These are phyloP conservation scores for Filobasidium uniguttulatum DNA, from an alignment of 1,284 basidiomycete genomes.

Conservation along the genomic window DNA sequence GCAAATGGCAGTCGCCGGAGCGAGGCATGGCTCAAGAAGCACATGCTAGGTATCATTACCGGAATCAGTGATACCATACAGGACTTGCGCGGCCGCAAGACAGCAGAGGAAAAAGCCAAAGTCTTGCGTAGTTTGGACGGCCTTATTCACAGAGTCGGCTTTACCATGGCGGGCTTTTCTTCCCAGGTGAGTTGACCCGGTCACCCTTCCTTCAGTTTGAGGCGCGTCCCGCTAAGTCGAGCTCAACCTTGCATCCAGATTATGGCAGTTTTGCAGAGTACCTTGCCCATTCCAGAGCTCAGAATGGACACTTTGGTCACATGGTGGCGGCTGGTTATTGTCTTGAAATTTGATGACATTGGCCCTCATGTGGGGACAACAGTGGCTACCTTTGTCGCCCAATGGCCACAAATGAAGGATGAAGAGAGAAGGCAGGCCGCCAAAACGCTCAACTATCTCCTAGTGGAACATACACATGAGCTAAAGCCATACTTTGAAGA, in stretches of 20 bases:
- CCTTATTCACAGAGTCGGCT: slow-evolving; percentile 58
- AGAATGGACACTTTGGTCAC: slow-evolving; percentile 64
- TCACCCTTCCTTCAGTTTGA: not conserved
- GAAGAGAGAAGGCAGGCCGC: slow-evolving; percentile 47
- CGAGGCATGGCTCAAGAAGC: slow-evolving; percentile 51
- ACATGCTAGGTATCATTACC: slow-evolving; percentile 70
- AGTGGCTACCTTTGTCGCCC: slow-evolving; percentile 65
- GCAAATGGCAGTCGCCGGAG: slow-evolving; percentile 35
- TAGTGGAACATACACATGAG: slow-evolving; percentile 50
- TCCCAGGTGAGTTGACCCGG: slow-evolving; percentile 55
- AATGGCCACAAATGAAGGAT: slow-evolving; percentile 49
- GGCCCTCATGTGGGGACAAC: slow-evolving; percentile 78
- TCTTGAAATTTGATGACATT: slow-evolving; percentile 56
- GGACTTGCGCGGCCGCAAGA: slow-evolving; percentile 60
- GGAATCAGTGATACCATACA: slow-evolving; percentile 69
- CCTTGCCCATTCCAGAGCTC: slow-evolving; percentile 54
- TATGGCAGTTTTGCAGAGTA: slow-evolving; percentile 91
- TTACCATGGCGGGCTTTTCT: slow-evolving; percentile 56
- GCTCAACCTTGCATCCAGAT: slow-evolving; percentile 48
- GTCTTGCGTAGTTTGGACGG: slow-evolving; percentile 67
- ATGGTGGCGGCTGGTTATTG: slow-evolving; percentile 68
- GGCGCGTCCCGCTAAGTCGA: not conserved
- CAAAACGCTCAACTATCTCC: slow-evolving; percentile 54
- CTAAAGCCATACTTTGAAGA: slow-evolving; percentile 50
- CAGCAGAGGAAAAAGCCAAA: slow-evolving; percentile 51